phyloP scores from a whole-genome alignment of 257 asterid genomes.

The Ophiorrhiza pumila region DNA sequence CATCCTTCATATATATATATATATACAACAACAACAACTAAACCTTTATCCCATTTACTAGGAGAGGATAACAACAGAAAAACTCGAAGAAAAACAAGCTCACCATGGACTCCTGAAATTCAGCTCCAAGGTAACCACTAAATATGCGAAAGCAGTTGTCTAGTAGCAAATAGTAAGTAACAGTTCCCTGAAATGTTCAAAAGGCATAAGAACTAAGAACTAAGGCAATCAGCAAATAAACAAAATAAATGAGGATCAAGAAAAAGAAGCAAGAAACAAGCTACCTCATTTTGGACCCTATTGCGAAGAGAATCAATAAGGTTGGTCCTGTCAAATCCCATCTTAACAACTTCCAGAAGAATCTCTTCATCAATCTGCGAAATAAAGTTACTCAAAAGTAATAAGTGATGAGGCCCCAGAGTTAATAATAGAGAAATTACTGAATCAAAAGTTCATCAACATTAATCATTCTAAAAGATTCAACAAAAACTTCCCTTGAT shows the following conservation, averaged over 20 bases:
- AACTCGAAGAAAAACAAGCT: slow-evolving; percentile 20
- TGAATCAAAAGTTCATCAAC: neutral
- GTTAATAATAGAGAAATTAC: neutral
- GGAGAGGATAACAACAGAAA: neutral
- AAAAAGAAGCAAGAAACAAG: slow-evolving; percentile 12
- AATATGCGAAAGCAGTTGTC: slow-evolving; percentile 80
- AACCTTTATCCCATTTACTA: neutral
- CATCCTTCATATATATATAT: neutral
- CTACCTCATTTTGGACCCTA: slow-evolving; percentile 86
- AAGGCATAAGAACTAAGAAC: slow-evolving; percentile 23
- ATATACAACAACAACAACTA: neutral
- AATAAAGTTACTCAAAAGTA: neutral
- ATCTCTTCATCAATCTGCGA: slow-evolving; percentile 90
- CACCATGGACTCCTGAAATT: slow-evolving; percentile 80
- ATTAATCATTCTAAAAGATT: neutral
- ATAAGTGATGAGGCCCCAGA: neutral
- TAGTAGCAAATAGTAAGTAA: slow-evolving; percentile 74
- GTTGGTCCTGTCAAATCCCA: slow-evolving; percentile 69
- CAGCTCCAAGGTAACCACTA: slow-evolving; percentile 90
- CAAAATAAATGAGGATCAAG: slow-evolving; percentile 4
- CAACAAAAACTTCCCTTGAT: neutral
- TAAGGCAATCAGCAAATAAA: neutral
- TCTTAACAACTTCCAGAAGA: slow-evolving; percentile 74
- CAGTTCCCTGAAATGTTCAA: slow-evolving; percentile 65
- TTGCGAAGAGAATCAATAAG: slow-evolving; percentile 72